Evolutionary conservation across 2,329 filamentous ascomycete species (phyloP).

Genomic region (Xylariales sp.): DNA sequence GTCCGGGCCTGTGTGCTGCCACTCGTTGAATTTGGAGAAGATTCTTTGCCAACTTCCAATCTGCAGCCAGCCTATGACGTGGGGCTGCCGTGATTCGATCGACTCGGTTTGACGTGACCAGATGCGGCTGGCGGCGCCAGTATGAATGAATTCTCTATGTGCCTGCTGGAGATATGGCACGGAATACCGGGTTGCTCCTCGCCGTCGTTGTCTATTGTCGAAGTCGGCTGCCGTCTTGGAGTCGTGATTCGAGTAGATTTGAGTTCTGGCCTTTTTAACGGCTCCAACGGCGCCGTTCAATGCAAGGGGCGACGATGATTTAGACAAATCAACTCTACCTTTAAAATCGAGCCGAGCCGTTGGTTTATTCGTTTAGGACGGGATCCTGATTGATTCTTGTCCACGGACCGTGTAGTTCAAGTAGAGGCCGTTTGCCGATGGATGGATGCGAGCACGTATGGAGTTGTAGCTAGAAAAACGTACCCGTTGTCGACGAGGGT

Average conservation of each 20-base stretch:
- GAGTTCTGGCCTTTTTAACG: neutral
- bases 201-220: neutral
- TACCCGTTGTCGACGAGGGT: no score
- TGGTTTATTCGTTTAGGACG: neutral
- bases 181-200: no score
- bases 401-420: no score
- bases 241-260: neutral
- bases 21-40: neutral
- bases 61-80: conserved; percentile 7
- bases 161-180: no score
- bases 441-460: no score
- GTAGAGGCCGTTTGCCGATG: no score
- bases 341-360: neutral
- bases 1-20: conserved; percentile 4
- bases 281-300: conserved; percentile 8
- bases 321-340: neutral
- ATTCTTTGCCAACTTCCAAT: conserved; percentile 4
- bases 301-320: conserved; percentile 4
- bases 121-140: no score
- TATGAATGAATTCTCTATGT: no score
- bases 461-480: no score
- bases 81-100: conserved; percentile 1
- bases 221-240: neutral
- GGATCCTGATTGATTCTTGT: no score
- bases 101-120: no score